Conservation (phyloP, 495 filamentous ascomycete genomes). For the Tuber magnatum region DNA sequence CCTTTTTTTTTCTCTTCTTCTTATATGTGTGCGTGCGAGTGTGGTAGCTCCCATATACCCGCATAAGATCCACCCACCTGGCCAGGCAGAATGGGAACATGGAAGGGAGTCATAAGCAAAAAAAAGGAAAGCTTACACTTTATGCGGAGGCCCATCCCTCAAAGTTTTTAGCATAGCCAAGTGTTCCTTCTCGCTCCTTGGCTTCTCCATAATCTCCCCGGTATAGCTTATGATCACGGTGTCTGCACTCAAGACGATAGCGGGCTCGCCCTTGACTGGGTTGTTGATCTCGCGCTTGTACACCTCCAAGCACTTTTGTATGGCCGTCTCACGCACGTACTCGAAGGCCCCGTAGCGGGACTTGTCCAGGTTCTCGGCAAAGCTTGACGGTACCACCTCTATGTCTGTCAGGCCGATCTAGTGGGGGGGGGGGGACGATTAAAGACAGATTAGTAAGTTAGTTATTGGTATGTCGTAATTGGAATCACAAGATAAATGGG, state of each 20-base stretch:
- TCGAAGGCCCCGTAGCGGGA: slow-evolving; percentile 65
- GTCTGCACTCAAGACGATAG: slow-evolving; percentile 81
- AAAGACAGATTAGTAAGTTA: slow-evolving; percentile 10
- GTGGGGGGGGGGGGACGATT: background rate
- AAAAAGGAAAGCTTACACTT: slow-evolving; percentile 46
- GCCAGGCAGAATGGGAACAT: background rate
- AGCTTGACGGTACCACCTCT: slow-evolving; percentile 72
- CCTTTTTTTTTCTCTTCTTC: too few species aligned
- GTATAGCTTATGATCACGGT: slow-evolving; percentile 74
- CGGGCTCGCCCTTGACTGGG: slow-evolving; percentile 56
- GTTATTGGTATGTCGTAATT: slow-evolving; percentile 5
- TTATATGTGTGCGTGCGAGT: background rate
- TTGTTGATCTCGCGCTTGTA: slow-evolving; percentile 62
- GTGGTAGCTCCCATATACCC: background rate
- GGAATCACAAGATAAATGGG: slow-evolving; percentile 7
- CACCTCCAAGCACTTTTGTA: slow-evolving; percentile 68
- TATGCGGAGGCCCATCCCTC: slow-evolving; percentile 65
- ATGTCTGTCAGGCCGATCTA: slow-evolving; percentile 48
- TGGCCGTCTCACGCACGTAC: slow-evolving; percentile 83
- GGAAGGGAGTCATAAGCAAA: background rate
- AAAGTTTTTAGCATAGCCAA: slow-evolving; percentile 71
- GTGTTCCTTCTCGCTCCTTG: slow-evolving; percentile 69
- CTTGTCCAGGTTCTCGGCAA: slow-evolving; percentile 77
- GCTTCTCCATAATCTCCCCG: slow-evolving; percentile 84
- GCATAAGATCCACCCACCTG: background rate